Evolutionary conservation across 1,284 basidiomycete species (phyloP), one percentile per base, ranked within the genome.

Genomic region (Ganoderma multipileum): DNA sequence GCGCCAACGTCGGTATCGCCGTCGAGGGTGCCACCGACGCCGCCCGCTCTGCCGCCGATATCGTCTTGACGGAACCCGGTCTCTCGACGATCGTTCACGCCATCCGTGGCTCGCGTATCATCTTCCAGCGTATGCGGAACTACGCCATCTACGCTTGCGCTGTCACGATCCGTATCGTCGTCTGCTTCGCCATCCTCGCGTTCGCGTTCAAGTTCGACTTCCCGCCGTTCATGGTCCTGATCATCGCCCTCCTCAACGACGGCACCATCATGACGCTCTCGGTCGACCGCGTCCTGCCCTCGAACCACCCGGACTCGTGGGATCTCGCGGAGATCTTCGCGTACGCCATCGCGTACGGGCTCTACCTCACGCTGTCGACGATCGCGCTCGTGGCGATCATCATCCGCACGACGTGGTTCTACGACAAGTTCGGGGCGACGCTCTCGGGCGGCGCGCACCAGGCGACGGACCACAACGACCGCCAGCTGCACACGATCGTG

Each of bases 231-330:
- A 98, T 99, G 97, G 91, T 99, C 73, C 93, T 98, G 81, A 95
- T 99, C 83, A 97, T 99, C 75, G 96, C 97, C 70, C 88, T 98
- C 64, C 86, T 98, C 76, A 99, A 99, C 83, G 97, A 98, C 81
- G 97, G 97, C 82, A 98, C 97, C 75, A 97, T 99, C 88, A 98
- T 99, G 96, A 99, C 97, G 14, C 88, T 99, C 73, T 98, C 96
- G 38, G 93, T 98, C 70, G 97, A 99, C 83, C 95, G 97, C 82
- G 97, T 98, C 72, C 83, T 98, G 77, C 97, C 97, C 61, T 96
- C 95, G 63, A 92, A 86, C 82, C 92, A 93, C 41, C 95, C 95
- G 5, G 96, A 99, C 82, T 92, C 93, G 76, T 99, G 97, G 97
- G 96, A 99, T 81, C 83, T 98, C 74, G 89, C 93, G 38, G 97